phyloP scores from a whole-genome alignment of 73 alveolate species.

The Tetrahymena elliotti region DNA sequence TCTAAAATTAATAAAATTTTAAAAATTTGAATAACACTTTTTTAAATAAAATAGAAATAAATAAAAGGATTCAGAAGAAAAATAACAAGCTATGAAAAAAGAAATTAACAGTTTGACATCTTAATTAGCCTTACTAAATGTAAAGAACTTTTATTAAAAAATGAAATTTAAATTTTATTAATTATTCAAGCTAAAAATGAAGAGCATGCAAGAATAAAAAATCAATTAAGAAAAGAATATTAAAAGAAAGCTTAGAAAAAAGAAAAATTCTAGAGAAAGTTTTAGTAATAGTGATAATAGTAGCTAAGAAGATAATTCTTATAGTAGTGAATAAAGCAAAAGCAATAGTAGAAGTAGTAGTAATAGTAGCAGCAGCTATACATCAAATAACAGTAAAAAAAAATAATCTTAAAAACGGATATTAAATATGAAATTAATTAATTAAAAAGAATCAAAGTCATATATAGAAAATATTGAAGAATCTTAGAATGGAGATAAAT shows the following conservation, averaged over 20 bases:
- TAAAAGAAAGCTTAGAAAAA: neutral
- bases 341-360: neutral
- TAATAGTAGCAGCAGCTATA: neutral
- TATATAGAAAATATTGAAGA: neutral
- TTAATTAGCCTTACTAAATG: neutral
- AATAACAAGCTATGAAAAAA: neutral
- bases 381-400: neutral
- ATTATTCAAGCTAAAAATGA: neutral
- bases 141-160: neutral
- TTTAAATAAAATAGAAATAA: neutral
- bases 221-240: neutral
- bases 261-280: neutral
- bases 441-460: neutral
- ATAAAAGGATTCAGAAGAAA: neutral
- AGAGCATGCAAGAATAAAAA: neutral
- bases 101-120: neutral
- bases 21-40: neutral
- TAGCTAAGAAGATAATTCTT: neutral
- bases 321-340: neutral
- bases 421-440: no score
- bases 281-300: neutral
- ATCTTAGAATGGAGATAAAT: neutral
- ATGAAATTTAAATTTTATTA: neutral
- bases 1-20: neutral
- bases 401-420: neutral